Base-by-base conservation (phyloP, 2,329 filamentous ascomycete species). In the Coniochaeta sp. region DNA sequence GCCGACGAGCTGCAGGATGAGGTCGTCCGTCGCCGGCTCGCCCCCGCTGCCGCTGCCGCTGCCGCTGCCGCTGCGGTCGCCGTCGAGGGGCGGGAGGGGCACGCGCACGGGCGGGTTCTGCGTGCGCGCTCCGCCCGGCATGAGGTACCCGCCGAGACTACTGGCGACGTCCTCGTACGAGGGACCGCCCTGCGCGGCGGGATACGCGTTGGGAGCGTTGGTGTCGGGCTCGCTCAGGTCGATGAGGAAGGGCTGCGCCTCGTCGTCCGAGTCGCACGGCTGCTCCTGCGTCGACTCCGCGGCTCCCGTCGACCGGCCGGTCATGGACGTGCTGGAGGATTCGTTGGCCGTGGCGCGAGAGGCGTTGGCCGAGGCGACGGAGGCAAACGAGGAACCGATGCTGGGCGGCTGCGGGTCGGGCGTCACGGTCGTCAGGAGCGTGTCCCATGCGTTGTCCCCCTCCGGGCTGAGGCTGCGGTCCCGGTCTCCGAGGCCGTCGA, bases 401-500 rank as follows among this genome's bases (percentile, higher is more conserved):
- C 89, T 96, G 0, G 92, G 91, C 2, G 90, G 82, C 62, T 90
- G 88, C 17, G 89, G 86, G 71, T 96, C 92, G 0, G 91, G 90
- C 0, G 89, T 88, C 62, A 97, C 82, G 0, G 90, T 96, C 7
- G 83, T 88, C 60, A 92, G 78, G 58, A 97, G 85, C 3, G 87
- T 91, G 62, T 93, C 89, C 93, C 93, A 97, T 1, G 80, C 79
- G 57, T 81, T 80, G 63, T 85, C 81, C 42, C 77, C 80, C 59
- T 89, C 88, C 0, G 89, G 88, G 69, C 88, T 92, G n/a, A 91
- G 76, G 72, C 91, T 96, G 66, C 91, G 86, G 63, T 91, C 85
- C 61, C 92, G 89, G 73, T 96, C 91, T 40, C 91, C 92, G 17
- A 96, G 81, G 4, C 91, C 91, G 72, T 96, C 88, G 1, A 89